phyloP scores from a whole-genome alignment of 176 grass and related monocot genomes.

The Paspalum vaginatum region DNA sequence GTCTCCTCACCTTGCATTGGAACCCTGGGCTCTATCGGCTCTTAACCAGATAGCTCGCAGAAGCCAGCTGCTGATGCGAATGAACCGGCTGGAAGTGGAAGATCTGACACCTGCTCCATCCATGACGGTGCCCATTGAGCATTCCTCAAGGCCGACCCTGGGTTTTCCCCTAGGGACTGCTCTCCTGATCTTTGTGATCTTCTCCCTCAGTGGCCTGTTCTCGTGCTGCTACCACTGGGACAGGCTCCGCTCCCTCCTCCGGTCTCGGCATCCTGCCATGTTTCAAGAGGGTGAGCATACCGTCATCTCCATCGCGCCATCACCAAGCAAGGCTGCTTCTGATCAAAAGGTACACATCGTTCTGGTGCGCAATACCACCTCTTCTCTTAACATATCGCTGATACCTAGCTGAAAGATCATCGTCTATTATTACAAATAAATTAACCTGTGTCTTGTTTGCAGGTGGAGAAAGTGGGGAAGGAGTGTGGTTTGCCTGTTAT shows the following conservation, averaged over 20 bases:
- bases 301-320: constrained; percentile 30
- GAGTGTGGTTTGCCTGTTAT: constrained; percentile 74
- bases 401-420: neutral
- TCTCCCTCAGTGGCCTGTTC: constrained; percentile 88
- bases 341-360: constrained; percentile 46
- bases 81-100: constrained; percentile 52
- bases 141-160: constrained; percentile 65
- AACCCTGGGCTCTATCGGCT: constrained; percentile 29
- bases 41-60: constrained; percentile 24
- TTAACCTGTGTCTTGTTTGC: neutral
- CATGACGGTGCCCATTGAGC: constrained; percentile 33
- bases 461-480: constrained; percentile 52
- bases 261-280: constrained; percentile 37
- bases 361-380: neutral
- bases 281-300: constrained; percentile 40
- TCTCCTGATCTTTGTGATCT: constrained; percentile 82
- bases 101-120: constrained; percentile 52
- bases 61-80: constrained; percentile 40
- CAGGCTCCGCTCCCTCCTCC: constrained; percentile 68
- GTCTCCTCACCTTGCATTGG: constrained; percentile 28
- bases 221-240: constrained; percentile 98
- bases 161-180: constrained; percentile 87
- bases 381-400: neutral
- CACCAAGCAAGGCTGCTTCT: constrained; percentile 41
- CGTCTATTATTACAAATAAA: neutral